A percentile compares a stretch with the other conserved stretches of the same genome.
These are phyloP conservation scores for Cladosporium austrohemisphaericum DNA, from an alignment of 2,329 filamentous ascomycete species.

Conservation along the genomic window DNA sequence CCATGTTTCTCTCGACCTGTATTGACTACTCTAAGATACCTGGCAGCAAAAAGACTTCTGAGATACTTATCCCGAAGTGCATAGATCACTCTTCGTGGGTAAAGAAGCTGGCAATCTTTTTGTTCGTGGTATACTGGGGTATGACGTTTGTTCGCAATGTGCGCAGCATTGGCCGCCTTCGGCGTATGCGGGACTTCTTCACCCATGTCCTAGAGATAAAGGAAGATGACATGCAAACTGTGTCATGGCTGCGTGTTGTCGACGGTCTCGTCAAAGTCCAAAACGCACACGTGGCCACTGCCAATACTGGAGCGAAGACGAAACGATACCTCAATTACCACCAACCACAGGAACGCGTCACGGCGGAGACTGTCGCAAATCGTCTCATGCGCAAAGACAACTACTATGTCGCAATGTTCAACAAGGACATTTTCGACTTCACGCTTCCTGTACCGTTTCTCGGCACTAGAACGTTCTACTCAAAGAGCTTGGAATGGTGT, in stretches of 20 bases:
- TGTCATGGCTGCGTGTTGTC: conserved; percentile 90
- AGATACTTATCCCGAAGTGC: conserved; percentile 69
- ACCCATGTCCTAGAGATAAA: conserved; percentile 77
- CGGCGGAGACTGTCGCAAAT: conserved; percentile 96
- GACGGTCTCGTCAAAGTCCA: conserved; percentile 78
- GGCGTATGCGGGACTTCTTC: conserved; percentile 82
- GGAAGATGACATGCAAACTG: conserved; percentile 83
- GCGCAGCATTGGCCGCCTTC: conserved; percentile 55
- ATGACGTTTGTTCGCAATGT: conserved; percentile 73
- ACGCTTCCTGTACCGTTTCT: conserved; percentile 83
- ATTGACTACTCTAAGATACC: conserved; percentile 73
- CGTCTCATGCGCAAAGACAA: conserved; percentile 95
- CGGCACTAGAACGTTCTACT: conserved; percentile 75
- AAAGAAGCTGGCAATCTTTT: conserved; percentile 76
- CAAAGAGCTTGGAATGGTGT: conserved; percentile 87
- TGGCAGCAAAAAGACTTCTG: conserved; percentile 58
- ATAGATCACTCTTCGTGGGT: conserved; percentile 68
- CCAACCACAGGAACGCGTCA: conserved; percentile 69
- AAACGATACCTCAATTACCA: conserved; percentile 59
- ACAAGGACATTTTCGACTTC: conserved; percentile 90
- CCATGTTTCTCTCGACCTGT: conserved; percentile 81
- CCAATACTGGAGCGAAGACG: conserved; percentile 56
- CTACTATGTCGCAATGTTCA: conserved; percentile 93
- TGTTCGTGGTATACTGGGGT: conserved; percentile 81
- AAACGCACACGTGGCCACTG: conserved; percentile 84